Conservation (phyloP, 257 asterid species). For the Coffea canephora region DNA sequence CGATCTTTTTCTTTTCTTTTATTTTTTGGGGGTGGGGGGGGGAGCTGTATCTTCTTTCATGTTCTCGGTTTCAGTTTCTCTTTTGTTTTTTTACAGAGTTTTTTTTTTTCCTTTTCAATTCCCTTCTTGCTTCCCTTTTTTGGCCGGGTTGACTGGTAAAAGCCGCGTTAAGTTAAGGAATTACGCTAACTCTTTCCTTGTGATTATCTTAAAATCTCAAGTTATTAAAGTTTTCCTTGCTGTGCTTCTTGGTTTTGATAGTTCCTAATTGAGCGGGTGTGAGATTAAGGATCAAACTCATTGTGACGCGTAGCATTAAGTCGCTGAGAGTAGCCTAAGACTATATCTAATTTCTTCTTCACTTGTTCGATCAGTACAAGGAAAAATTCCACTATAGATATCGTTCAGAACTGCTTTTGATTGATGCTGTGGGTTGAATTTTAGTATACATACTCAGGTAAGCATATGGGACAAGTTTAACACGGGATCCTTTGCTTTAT, state of each 20-base stretch:
- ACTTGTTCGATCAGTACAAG: background rate
- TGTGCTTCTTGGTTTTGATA: too few species aligned
- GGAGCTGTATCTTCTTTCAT: background rate
- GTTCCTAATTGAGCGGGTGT: background rate
- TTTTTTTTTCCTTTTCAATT: too few species aligned
- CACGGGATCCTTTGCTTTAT: slow-evolving; percentile 1
- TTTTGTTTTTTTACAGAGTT: background rate
- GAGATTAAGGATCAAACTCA: background rate
- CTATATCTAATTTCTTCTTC: too few species aligned
- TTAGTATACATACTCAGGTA: slow-evolving; percentile 13
- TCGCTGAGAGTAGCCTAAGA: too few species aligned
- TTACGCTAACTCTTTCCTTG: background rate
- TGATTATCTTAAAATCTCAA: background rate
- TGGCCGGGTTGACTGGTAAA: too few species aligned
- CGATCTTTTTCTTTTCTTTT: background rate
- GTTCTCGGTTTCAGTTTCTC: background rate
- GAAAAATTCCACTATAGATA: too few species aligned
- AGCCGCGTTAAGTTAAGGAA: background rate
- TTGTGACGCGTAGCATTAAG: background rate
- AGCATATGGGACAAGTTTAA: slow-evolving; percentile 11
- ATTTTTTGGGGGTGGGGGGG: background rate
- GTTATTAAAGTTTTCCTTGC: background rate
- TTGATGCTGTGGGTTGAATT: background rate
- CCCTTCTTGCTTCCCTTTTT: too few species aligned
- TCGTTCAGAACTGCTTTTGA: background rate